These are phyloP conservation scores for Eragrostis tef DNA, from an alignment of 202 grass and related monocot species.

Conservation along the genomic window DNA sequence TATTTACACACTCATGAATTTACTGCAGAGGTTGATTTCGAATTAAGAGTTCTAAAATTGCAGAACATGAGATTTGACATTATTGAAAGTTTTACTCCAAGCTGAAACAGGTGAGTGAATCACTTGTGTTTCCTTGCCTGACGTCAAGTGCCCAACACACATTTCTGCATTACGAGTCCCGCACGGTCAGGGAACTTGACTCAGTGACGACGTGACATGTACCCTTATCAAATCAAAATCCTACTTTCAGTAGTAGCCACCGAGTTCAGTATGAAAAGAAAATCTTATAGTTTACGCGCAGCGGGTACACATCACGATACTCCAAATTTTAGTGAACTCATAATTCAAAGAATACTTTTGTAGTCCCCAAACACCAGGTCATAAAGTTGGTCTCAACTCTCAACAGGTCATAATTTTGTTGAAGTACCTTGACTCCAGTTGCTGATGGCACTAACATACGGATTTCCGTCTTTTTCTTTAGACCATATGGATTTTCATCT, in stretches of 20 bases:
- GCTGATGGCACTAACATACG: neutral
- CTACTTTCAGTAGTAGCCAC: neutral
- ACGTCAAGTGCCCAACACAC: neutral
- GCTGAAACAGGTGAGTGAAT: neutral
- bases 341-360: neutral
- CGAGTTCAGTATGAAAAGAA: neutral
- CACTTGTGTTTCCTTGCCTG: neutral
- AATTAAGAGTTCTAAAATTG: neutral
- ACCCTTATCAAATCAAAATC: slow-evolving; percentile 19
- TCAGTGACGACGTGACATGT: neutral
- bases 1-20: neutral
- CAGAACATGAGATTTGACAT: slow-evolving; percentile 23
- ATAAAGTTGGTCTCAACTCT: neutral
- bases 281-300: neutral
- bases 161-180: slow-evolving; percentile 13
- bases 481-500: neutral
- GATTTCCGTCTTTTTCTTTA: neutral
- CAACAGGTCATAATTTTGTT: slow-evolving; percentile 23
- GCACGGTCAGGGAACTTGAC: slow-evolving; percentile 13
- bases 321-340: neutral
- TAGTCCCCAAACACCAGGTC: neutral
- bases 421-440: slow-evolving; percentile 2
- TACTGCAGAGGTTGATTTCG: neutral
- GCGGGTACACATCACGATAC: neutral
- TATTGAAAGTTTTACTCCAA: neutral